Evolutionary conservation across 2,329 filamentous ascomycete genomes (phyloP), one percentile per base, ranked within the genome.

Genomic region (Sporothrix globosa): DNA sequence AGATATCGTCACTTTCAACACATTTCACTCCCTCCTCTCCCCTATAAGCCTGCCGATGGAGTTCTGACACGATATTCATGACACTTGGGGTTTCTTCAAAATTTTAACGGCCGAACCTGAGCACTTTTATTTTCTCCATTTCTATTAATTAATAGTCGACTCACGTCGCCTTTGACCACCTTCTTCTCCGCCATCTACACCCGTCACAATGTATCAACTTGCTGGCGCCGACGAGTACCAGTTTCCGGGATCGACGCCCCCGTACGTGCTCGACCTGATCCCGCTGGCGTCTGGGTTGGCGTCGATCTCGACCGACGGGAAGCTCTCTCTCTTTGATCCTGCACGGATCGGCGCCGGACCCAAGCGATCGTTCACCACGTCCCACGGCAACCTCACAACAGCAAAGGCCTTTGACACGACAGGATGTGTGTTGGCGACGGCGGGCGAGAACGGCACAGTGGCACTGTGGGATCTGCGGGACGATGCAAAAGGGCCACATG

Each of bases 361-460:
- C 3, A 74, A 84, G 34, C 81, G 82, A 67, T 80, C 80, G 10
- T 80, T 87, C 63, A 77, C 78, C 48, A 86, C 85, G 11, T 81
- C 83, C 44, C 88, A 91, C 73, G 83, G 85, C 5, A 90, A 90
- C 72, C 81, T 92, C 74, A 89, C 88, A 17, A 88, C 87, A 72
- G 81, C 92, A 41, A 84, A 85, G 68, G 82, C 85, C 0, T 85
- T 87, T 61, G 86, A 87, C 71, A 80, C 79, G 5, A 79, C 78
- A 24, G 83, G 83, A 39, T 84, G 83, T 4, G 77, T 89, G 24
- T 82, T 93, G 6, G 87, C 87, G 71, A 93, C 91, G 0, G 87
- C 90, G 0, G 92, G 92, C 61, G 87, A 91, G 77, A 89, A 93
- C 76, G 91, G 92, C 9, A 82, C 83, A 10, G 85, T 93, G 13